A percentile compares a stretch with the other conserved stretches of the same genome.
Conservation (phyloP, 257 asterid species). For the Cinchona pubescens region DNA sequence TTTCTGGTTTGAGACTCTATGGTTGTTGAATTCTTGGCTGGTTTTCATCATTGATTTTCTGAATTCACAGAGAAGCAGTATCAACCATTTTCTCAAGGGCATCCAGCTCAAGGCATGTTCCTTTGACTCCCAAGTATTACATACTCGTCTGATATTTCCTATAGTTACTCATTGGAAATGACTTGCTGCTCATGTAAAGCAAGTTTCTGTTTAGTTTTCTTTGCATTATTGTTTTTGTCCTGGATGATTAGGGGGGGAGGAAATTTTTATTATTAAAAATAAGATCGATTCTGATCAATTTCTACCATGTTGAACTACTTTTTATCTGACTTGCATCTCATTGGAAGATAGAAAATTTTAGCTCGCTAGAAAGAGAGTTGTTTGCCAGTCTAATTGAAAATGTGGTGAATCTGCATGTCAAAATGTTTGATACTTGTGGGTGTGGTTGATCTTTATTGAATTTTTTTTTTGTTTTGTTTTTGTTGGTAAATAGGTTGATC, state of each 20-base stretch:
- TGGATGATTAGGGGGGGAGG: not conserved
- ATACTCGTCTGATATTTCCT: not conserved
- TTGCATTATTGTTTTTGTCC: not conserved
- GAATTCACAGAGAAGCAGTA: constrained; percentile 58
- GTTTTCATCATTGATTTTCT: constrained; percentile 2
- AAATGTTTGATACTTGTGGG: not conserved
- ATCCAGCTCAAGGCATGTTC: constrained; percentile 50
- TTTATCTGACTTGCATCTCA: not conserved
- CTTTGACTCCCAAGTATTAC: not conserved
- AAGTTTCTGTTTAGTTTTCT: not conserved
- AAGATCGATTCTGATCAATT: not conserved
- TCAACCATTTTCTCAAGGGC: constrained; percentile 44
- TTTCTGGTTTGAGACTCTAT: not conserved
- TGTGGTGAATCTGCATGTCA: not conserved
- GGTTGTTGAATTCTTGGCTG: not conserved
- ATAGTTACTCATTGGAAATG: not conserved
- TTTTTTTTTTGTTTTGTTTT: too few species aligned
- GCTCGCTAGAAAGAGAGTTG: not conserved
- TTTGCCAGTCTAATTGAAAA: not conserved
- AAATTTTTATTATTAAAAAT: not conserved
- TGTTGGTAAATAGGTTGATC: not conserved
- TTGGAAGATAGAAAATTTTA: not conserved
- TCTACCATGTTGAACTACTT: not conserved
- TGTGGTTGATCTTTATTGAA: not conserved
- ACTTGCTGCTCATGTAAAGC: not conserved